Evolutionary conservation across 805 yeast genomes (phyloP).

Genomic region (Henningerozyma blattae): DNA sequence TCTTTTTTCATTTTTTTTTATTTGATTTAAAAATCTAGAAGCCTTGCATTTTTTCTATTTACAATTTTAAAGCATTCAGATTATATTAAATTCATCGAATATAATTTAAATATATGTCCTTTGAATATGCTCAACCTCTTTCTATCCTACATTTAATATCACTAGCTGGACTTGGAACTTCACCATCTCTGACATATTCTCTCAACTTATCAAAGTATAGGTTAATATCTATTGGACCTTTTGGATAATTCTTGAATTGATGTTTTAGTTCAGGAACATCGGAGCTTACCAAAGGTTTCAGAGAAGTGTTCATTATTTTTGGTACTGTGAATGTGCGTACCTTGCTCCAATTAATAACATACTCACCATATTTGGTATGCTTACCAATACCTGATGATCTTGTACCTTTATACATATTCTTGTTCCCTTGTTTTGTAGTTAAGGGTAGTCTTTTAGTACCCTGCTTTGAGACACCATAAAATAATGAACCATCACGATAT

Average conservation of each 20-base stretch:
- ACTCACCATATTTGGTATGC: constrained; percentile 61
- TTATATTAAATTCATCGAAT: too few species aligned
- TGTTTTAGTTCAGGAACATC: constrained; percentile 61
- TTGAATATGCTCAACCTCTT: constrained; percentile 15
- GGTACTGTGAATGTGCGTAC: constrained; percentile 91
- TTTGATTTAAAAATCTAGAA: too few species aligned
- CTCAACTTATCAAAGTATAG: constrained; percentile 59
- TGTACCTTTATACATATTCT: constrained; percentile 91
- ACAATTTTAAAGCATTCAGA: too few species aligned
- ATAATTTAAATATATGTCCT: too few species aligned
- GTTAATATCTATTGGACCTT: constrained; percentile 64
- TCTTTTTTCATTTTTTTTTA: too few species aligned
- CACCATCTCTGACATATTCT: constrained; percentile 69
- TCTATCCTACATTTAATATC: constrained; percentile 19
- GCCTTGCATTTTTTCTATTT: too few species aligned
- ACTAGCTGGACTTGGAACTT: constrained; percentile 26
- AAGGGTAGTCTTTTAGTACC: constrained; percentile 79
- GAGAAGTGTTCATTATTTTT: constrained; percentile 26
- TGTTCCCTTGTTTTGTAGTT: constrained; percentile 90
- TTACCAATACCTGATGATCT: constrained; percentile 88
- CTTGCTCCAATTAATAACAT: constrained; percentile 67
- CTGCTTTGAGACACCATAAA: constrained; percentile 65
- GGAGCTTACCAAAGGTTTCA: constrained; percentile 71
- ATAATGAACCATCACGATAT: constrained; percentile 68
- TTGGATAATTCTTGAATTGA: constrained; percentile 52